phyloP scores from a whole-genome alignment of 2,329 filamentous ascomycete species.

The Stachybotrys elegans region DNA sequence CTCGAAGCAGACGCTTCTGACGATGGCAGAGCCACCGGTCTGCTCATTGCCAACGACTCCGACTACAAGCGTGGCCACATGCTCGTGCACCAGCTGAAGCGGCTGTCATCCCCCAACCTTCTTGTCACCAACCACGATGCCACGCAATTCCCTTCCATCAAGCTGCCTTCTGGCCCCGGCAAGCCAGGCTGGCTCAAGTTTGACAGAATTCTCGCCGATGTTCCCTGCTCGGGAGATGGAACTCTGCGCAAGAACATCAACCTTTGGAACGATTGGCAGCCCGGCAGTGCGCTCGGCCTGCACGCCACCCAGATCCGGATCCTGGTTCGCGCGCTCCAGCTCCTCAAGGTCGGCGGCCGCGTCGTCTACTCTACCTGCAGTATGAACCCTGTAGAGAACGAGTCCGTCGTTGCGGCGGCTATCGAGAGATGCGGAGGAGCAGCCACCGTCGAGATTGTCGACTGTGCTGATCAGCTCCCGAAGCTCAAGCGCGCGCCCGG shows the following conservation, averaged over 20 bases:
- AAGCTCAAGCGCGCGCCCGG: slow-evolving; percentile 72
- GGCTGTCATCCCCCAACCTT: slow-evolving; percentile 90
- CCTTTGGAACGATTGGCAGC: slow-evolving; percentile 93
- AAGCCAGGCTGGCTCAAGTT: slow-evolving; percentile 82
- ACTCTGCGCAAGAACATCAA: slow-evolving; percentile 89
- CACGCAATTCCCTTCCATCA: slow-evolving; percentile 89
- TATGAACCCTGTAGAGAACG: slow-evolving; percentile 97
- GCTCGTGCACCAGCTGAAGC: slow-evolving; percentile 96
- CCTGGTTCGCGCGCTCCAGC: slow-evolving; percentile 84
- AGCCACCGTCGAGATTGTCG: slow-evolving; percentile 75
- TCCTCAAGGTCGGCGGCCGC: slow-evolving; percentile 90
- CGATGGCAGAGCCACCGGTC: slow-evolving; percentile 80
- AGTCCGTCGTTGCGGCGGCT: slow-evolving; percentile 82
- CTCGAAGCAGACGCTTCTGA: slow-evolving; percentile 61
- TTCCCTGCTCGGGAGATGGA: slow-evolving; percentile 94
- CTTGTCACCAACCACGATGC: slow-evolving; percentile 98
- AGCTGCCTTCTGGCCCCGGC: slow-evolving; percentile 59
- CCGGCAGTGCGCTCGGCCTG: slow-evolving; percentile 79
- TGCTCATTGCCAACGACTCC: slow-evolving; percentile 91
- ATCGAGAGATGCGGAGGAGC: slow-evolving; percentile 85
- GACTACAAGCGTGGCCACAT: slow-evolving; percentile 97
- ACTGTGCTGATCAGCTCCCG: slow-evolving; percentile 74
- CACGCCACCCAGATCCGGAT: slow-evolving; percentile 86
- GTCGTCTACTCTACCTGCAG: slow-evolving; percentile 98
- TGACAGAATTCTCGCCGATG: slow-evolving; percentile 91